Evolutionary conservation across 2,329 filamentous ascomycete genomes (phyloP).

Genomic region (Bipolaris victoriae): DNA sequence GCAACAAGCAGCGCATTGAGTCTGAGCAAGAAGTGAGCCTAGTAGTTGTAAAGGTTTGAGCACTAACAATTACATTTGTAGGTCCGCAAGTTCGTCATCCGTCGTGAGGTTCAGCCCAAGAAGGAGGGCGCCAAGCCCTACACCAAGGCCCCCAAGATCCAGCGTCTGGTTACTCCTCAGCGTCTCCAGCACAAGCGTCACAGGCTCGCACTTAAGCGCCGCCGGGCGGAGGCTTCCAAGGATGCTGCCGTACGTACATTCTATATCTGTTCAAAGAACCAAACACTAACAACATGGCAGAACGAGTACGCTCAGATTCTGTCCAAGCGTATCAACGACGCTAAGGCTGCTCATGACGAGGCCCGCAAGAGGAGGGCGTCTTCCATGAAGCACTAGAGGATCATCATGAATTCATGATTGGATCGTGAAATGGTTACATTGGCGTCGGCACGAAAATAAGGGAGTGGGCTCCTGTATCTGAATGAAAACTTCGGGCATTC

Average conservation of each 20-base stretch:
- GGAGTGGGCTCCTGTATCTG: conserved; percentile 43
- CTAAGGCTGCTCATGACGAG: conserved; percentile 92
- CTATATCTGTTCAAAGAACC: not conserved
- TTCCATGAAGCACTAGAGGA: conserved; percentile 61
- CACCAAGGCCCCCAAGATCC: conserved; percentile 99
- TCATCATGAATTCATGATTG: conserved; percentile 40
- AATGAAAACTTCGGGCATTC: conserved; percentile 42
- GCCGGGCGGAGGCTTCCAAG: conserved; percentile 95
- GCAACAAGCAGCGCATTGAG: conserved; percentile 52
- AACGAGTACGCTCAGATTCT: conserved; percentile 97
- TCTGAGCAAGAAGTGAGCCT: conserved; percentile 48
- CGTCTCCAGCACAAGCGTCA: conserved; percentile 99
- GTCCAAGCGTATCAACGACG: conserved; percentile 95
- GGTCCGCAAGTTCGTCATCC: conserved; percentile 99
- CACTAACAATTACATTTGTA: conserved; percentile 54
- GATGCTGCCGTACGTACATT: conserved; percentile 85
- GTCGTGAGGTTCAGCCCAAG: conserved; percentile 94
- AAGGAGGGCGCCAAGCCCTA: conserved; percentile 96
- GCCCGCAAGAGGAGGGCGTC: conserved; percentile 95
- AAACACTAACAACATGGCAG: conserved; percentile 57
- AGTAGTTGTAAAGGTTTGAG: conserved; percentile 18
- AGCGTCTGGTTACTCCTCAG: conserved; percentile 98
- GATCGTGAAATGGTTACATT: conserved; percentile 45
- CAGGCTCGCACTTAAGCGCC: conserved; percentile 96
- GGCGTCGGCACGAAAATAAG: conserved; percentile 47